Evolutionary conservation across 176 grass and related monocot genomes (phyloP).

Genomic region (Thalia dealbata): DNA sequence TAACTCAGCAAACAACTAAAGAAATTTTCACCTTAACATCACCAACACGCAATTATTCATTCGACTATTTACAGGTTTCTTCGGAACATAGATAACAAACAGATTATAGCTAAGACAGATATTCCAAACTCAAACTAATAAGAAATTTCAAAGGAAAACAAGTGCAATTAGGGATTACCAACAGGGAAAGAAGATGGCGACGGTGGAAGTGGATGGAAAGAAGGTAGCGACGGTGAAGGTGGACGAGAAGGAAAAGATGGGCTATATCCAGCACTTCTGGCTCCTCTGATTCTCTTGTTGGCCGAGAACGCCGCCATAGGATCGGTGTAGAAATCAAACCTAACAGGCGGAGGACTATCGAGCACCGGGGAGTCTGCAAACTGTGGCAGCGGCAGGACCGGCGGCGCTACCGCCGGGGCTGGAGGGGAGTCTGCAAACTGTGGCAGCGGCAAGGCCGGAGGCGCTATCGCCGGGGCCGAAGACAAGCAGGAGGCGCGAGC

Average conservation of each 20-base stretch:
- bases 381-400: not conserved
- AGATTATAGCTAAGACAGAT: not conserved
- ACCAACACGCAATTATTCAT: not conserved
- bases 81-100: too few relatives aligned
- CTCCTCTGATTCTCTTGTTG: conserved; percentile 6
- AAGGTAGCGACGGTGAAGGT: not conserved
- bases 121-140: too few relatives aligned
- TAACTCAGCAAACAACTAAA: too few relatives aligned
- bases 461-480: not conserved
- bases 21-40: too few relatives aligned
- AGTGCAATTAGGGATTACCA: conserved; percentile 9
- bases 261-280: not conserved
- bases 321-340: conserved; percentile 14
- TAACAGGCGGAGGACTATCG: not conserved
- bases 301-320: conserved; percentile 7
- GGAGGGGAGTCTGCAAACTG: not conserved
- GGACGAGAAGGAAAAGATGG: not conserved
- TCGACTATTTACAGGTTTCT: not conserved
- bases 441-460: not conserved
- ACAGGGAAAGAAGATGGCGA: not conserved
- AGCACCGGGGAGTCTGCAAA: not conserved
- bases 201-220: too few relatives aligned
- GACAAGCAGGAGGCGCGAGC: not conserved
- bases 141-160: not conserved
- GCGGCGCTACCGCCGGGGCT: not conserved